Evolutionary conservation across 2,329 filamentous ascomycete genomes (phyloP).

Genomic region (Colletotrichum sp.): DNA sequence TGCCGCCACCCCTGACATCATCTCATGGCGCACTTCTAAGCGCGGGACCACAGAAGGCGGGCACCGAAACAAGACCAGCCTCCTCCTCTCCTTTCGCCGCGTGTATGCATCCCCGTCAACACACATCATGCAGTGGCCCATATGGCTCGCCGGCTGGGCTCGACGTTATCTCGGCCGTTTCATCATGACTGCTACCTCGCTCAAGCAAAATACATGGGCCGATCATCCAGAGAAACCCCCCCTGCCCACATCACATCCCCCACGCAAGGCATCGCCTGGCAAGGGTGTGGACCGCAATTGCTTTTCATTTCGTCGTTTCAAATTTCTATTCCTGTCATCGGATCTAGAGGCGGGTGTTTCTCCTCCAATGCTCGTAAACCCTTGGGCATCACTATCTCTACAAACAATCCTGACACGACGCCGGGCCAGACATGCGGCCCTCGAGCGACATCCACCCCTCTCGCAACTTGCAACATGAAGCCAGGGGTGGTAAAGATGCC

Average conservation of each 20-base stretch:
- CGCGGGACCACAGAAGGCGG: background rate
- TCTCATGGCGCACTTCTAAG: background rate
- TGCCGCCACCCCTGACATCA: slow-evolving; percentile 1
- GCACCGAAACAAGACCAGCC: background rate
- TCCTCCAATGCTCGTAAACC: background rate
- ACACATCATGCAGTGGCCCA: background rate
- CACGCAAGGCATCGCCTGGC: background rate
- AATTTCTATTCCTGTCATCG: background rate
- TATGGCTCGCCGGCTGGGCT: background rate
- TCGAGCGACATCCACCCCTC: background rate
- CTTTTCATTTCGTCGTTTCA: slow-evolving; percentile 1
- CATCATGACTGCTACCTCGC: background rate
- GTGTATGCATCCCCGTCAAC: background rate
- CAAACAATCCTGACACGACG: background rate
- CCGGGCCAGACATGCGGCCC: background rate
- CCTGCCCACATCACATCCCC: background rate
- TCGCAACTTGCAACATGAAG: background rate
- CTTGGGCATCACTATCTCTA: background rate
- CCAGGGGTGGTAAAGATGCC: background rate
- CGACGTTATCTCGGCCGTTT: background rate
- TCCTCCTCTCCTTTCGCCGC: background rate
- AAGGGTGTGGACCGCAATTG: background rate
- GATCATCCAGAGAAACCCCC: background rate
- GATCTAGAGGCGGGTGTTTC: background rate
- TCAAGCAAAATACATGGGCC: background rate